Percentiles rank a stretch among this genome's conserved stretches.
Conservation (phyloP, 2,329 filamentous ascomycete species). For the Scytalidium lignicola region DNA sequence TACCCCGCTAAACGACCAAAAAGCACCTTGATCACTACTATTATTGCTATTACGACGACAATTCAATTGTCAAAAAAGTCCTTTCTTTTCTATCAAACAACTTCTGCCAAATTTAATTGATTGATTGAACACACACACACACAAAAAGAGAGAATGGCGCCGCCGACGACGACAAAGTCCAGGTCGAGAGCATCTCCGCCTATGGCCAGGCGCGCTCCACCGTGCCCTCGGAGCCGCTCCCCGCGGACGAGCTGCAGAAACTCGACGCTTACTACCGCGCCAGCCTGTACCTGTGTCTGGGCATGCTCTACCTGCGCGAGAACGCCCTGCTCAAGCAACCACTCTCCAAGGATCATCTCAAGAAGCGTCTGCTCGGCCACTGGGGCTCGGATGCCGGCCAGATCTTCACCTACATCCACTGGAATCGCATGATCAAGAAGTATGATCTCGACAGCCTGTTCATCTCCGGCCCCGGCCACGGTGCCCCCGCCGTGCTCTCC, state of each 20-base stretch:
- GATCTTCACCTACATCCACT: conserved; percentile 76
- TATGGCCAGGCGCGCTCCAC: conserved; percentile 64
- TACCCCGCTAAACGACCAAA: too few relatives aligned
- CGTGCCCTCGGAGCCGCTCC: conserved; percentile 55
- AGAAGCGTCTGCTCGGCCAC: conserved; percentile 68
- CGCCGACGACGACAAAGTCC: conserved; percentile 27
- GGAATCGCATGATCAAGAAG: conserved; percentile 78
- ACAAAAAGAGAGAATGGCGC: too few relatives aligned
- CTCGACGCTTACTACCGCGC: conserved; percentile 71
- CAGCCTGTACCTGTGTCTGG: conserved; percentile 68
- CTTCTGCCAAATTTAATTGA: neutral
- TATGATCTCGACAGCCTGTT: conserved; percentile 69
- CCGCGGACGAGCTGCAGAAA: conserved; percentile 59
- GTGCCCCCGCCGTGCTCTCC: conserved; percentile 69
- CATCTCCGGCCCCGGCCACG: conserved; percentile 72
- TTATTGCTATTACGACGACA: too few relatives aligned
- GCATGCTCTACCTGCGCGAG: conserved; percentile 74
- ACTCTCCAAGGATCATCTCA: conserved; percentile 65
- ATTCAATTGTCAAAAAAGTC: too few relatives aligned
- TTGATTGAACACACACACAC: neutral
- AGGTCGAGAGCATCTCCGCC: conserved; percentile 53
- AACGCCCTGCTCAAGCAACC: conserved; percentile 70
- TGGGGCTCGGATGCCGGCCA: conserved; percentile 79
- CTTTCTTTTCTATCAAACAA: neutral
- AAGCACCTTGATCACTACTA: too few relatives aligned